Conservation (phyloP, 2,329 filamentous ascomycete species). For the Monosporascus sp. region DNA sequence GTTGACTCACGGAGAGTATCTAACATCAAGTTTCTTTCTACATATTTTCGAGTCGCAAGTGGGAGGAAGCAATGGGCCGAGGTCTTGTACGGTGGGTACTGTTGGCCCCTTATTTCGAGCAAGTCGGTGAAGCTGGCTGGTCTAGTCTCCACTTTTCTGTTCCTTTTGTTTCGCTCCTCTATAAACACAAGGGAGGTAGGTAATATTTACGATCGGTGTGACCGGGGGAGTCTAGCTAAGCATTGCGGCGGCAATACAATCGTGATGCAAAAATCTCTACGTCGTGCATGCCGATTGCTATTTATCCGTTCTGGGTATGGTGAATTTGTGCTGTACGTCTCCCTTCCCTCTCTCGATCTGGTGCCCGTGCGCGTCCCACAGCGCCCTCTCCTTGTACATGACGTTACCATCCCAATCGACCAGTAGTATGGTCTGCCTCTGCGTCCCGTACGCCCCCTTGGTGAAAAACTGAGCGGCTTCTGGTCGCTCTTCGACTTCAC, state of each 20-base stretch:
- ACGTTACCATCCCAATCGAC: constrained; percentile 61
- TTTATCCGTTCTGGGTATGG: constrained; percentile 29
- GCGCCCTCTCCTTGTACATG: constrained; percentile 52
- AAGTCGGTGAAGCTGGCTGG: no score
- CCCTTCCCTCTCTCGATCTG: constrained; percentile 48
- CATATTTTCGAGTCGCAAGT: no score
- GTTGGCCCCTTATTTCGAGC: no score
- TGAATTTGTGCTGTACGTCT: constrained; percentile 52
- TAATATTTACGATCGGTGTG: no score
- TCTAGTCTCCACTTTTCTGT: no score
- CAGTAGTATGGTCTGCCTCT: constrained; percentile 58
- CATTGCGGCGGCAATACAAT: neutral
- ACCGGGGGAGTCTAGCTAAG: neutral
- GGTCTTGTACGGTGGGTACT: no score
- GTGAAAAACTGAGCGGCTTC: constrained; percentile 41
- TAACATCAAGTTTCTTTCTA: no score
- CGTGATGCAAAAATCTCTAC: neutral
- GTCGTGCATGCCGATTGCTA: neutral
- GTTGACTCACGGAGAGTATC: no score
- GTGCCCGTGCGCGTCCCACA: constrained; percentile 56
- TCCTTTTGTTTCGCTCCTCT: no score
- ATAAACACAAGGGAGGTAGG: no score
- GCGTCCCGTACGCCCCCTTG: constrained; percentile 60
- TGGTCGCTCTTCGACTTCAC: constrained; percentile 29
- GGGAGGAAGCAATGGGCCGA: no score